Evolutionary conservation across 345 rosid genomes (phyloP).

Genomic region (Dipteronia sinensis): DNA sequence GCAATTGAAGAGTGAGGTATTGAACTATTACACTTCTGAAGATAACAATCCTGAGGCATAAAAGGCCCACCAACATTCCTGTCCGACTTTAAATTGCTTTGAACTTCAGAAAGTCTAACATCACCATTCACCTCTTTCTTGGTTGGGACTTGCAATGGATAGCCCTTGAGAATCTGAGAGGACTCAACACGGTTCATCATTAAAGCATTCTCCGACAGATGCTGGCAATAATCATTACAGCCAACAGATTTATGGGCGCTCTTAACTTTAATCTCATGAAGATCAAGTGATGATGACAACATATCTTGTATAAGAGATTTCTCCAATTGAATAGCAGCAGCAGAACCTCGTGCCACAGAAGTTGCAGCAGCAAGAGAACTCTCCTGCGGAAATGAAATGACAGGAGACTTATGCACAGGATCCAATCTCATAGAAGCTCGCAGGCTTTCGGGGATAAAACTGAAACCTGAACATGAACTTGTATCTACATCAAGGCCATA

Average conservation of each 20-base stretch:
- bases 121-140: constrained; percentile 53
- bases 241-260: constrained; percentile 24
- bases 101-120: constrained; percentile 40
- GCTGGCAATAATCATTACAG: constrained; percentile 34
- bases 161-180: constrained; percentile 47
- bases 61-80: constrained; percentile 23
- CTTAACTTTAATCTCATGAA: constrained; percentile 25
- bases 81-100: constrained; percentile 32
- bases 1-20: constrained; percentile 32
- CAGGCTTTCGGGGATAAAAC: constrained; percentile 24
- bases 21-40: constrained; percentile 54
- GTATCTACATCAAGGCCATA: constrained; percentile 35
- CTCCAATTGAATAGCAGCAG: constrained; percentile 32
- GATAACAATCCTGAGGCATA: constrained; percentile 43
- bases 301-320: constrained; percentile 36
- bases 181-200: constrained; percentile 29
- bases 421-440: constrained; percentile 40
- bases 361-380: constrained; percentile 26
- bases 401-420: constrained; percentile 29
- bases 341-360: constrained; percentile 33
- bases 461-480: constrained; percentile 36
- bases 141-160: constrained; percentile 39
- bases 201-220: constrained; percentile 31
- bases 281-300: constrained; percentile 33
- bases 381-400: constrained; percentile 27